A percentile compares a stretch with the other conserved stretches of the same genome.
Evolutionary conservation across 1,284 basidiomycete genomes (phyloP).

Genomic region (Leccinum fuscescens): DNA sequence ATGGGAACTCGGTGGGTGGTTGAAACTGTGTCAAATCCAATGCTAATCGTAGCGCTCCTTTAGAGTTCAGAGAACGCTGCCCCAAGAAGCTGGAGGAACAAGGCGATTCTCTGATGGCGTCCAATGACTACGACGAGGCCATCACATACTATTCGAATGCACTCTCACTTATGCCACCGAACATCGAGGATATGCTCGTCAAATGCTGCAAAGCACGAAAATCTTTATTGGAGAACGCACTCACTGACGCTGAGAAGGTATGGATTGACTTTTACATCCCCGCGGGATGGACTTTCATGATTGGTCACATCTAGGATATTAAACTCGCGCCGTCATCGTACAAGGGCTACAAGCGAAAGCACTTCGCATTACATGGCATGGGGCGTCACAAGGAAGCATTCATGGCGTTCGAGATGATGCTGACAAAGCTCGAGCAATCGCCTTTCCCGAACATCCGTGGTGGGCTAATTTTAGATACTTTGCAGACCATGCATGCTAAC

Average conservation of each 20-base stretch:
- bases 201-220: not conserved
- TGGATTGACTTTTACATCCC: not conserved
- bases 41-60: not conserved
- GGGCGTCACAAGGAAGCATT: constrained; percentile 1
- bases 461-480: not conserved
- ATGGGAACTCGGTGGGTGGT: not conserved
- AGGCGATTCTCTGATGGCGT: not conserved
- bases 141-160: not conserved
- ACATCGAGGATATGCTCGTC: not conserved
- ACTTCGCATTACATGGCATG: not conserved
- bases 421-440: not conserved
- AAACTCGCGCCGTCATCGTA: not conserved
- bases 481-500: too few relatives aligned
- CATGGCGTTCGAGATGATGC: not conserved
- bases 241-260: not conserved
- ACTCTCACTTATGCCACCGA: not conserved
- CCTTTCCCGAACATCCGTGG: not conserved
- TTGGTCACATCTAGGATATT: not conserved
- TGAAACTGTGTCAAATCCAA: accelerated
- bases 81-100: not conserved
- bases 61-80: constrained; percentile 3
- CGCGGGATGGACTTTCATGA: not conserved
- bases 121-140: not conserved
- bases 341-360: not conserved
- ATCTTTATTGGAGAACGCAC: not conserved